phyloP scores from a whole-genome alignment of 23 red algal genomes.

The Gracilaria domingensis region DNA sequence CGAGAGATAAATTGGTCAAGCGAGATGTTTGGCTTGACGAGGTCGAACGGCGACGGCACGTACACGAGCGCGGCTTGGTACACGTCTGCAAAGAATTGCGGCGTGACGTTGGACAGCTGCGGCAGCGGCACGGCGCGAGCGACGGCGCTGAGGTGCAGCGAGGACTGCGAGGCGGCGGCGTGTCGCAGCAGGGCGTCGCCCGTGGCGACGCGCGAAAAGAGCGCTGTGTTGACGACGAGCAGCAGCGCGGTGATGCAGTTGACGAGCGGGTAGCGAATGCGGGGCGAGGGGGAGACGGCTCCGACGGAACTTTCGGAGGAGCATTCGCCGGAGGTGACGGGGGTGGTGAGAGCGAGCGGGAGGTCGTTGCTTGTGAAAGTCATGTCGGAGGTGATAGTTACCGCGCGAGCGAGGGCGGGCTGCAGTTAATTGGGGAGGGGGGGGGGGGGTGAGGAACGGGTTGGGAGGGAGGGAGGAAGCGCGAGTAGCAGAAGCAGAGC shows the following conservation, averaged over 20 bases:
- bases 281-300: neutral
- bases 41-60: neutral
- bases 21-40: neutral
- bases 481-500: neutral
- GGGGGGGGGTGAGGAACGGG: neutral
- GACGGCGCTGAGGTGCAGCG: neutral
- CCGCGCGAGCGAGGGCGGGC: neutral
- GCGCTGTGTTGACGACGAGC: conserved; percentile 17
- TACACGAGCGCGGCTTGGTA: neutral
- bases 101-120: neutral
- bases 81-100: neutral
- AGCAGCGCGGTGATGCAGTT: conserved; percentile 16
- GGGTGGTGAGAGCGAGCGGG: conserved; percentile 20
- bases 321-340: conserved; percentile 11
- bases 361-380: conserved; percentile 35
- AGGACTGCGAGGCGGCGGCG: neutral
- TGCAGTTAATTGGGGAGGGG: neutral
- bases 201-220: neutral
- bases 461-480: neutral
- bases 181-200: neutral
- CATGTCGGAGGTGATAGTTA: neutral
- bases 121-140: neutral
- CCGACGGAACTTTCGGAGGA: neutral
- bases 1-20: neutral
- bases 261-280: conserved; percentile 11